Evolutionary conservation across 768 basidiomycete genomes (phyloP).

Genomic region (Coprinellus aureogranulatus): DNA sequence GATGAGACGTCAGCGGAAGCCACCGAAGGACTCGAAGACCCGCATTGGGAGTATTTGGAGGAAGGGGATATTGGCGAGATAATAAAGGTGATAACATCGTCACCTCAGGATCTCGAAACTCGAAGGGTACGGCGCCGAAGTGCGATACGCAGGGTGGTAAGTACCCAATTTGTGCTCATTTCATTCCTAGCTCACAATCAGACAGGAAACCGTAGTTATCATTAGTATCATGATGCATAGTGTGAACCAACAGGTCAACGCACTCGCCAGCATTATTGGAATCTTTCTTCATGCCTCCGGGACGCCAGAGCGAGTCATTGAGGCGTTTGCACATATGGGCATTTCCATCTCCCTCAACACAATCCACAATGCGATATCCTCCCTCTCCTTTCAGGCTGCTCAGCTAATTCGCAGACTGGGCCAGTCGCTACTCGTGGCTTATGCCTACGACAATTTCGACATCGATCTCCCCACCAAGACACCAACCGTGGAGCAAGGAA

Average conservation of each 20-base stretch:
- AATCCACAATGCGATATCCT: slow-evolving; percentile 13
- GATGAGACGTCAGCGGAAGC: too few species aligned
- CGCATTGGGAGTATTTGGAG: too few species aligned
- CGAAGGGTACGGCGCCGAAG: too few species aligned
- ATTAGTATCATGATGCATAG: slow-evolving; percentile 27
- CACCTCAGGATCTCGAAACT: too few species aligned
- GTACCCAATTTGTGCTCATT: too few species aligned
- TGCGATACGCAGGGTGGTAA: too few species aligned
- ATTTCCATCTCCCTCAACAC: slow-evolving; percentile 18
- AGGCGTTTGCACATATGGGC: slow-evolving; percentile 24
- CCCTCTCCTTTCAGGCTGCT: slow-evolving; percentile 14
- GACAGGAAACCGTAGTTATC: slow-evolving; percentile 23
- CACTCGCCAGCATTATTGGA: slow-evolving; percentile 22
- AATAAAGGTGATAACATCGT: too few species aligned
- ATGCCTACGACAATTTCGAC: slow-evolving; percentile 27
- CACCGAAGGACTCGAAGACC: too few species aligned
- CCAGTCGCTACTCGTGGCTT: slow-evolving; percentile 10
- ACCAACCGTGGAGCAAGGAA: slow-evolving; percentile 17
- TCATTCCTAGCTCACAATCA: too few species aligned
- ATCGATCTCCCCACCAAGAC: slow-evolving; percentile 17
- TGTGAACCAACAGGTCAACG: slow-evolving; percentile 22
- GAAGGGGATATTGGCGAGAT: too few species aligned
- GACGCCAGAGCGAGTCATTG: slow-evolving; percentile 24
- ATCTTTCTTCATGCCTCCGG: slow-evolving; percentile 26
- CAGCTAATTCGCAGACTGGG: slow-evolving; percentile 5